These are phyloP conservation scores for Vickermania ingenoplastis DNA, from an alignment of 208 protist species.

Conservation along the genomic window DNA sequence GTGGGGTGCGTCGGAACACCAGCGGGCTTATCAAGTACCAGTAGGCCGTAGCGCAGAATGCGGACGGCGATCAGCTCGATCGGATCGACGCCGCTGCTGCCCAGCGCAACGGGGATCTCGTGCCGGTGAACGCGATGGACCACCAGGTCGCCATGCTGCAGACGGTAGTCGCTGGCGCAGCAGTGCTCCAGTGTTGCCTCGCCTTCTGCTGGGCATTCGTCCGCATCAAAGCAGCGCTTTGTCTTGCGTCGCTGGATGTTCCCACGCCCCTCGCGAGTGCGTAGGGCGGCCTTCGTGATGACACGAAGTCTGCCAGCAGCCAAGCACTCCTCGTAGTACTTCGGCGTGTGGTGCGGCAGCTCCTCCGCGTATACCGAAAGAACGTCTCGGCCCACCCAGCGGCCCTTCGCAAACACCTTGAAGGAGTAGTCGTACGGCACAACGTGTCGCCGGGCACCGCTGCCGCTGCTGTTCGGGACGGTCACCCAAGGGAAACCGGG, in stretches of 20 bases:
- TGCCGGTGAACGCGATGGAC: conserved; percentile 90
- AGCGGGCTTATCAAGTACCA: conserved; percentile 62
- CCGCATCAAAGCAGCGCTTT: conserved; percentile 17
- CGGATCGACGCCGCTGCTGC: conserved; percentile 39
- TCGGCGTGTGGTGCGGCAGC: conserved; percentile 64
- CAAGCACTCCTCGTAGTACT: conserved; percentile 85
- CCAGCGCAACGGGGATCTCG: conserved; percentile 84
- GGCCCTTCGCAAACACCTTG: conserved; percentile 85
- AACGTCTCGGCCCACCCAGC: conserved; percentile 85
- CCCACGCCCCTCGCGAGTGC: background rate
- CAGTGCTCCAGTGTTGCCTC: background rate
- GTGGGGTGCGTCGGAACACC: conserved; percentile 83
- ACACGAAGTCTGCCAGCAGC: conserved; percentile 50
- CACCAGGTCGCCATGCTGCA: conserved; percentile 78
- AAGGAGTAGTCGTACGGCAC: conserved; percentile 87
- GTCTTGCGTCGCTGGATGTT: conserved; percentile 33
- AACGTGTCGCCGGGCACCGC: conserved; percentile 61
- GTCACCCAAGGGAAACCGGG: conserved; percentile 79
- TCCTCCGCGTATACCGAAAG: conserved; percentile 86
- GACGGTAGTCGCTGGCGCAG: conserved; percentile 4
- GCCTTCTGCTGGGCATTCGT: background rate
- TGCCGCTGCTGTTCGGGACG: conserved; percentile 3
- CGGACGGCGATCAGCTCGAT: conserved; percentile 37
- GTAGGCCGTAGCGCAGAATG: conserved; percentile 47
- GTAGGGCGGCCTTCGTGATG: conserved; percentile 9